Percentiles rank a stretch among this genome's conserved stretches.
phyloP scores from a whole-genome alignment of 352 stramenopile species.

The Globisporangium apiculatum region DNA sequence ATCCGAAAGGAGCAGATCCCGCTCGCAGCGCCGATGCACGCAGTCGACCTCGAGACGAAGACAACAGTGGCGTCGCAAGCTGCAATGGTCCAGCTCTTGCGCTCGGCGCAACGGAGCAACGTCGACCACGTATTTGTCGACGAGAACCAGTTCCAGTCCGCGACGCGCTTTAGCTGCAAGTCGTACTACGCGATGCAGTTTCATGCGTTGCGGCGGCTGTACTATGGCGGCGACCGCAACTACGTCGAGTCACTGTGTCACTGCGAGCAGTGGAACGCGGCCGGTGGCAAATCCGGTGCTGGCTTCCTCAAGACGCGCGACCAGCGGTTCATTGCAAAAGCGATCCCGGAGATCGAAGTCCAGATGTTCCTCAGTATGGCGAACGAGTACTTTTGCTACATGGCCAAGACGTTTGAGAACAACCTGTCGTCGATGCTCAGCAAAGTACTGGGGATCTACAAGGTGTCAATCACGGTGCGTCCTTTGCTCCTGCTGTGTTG shows the following conservation, averaged over 20 bases:
- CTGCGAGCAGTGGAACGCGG: slow-evolving; percentile 82
- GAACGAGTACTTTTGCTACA: slow-evolving; percentile 87
- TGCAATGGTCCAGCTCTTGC: slow-evolving; percentile 58
- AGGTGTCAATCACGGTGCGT: slow-evolving; percentile 62
- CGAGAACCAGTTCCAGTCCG: slow-evolving; percentile 78
- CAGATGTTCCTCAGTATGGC: slow-evolving; percentile 89
- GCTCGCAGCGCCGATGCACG: slow-evolving; percentile 27
- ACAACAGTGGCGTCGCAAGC: slow-evolving; percentile 11
- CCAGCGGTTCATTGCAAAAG: slow-evolving; percentile 84
- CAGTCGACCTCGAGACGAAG: slow-evolving; percentile 16
- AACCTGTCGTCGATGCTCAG: slow-evolving; percentile 84
- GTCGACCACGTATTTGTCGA: slow-evolving; percentile 83
- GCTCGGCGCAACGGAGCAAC: slow-evolving; percentile 66
- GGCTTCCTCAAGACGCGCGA: slow-evolving; percentile 84
- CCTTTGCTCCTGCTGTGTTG: neutral
- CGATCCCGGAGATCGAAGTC: slow-evolving; percentile 79
- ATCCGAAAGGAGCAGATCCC: slow-evolving; percentile 50
- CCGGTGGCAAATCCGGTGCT: slow-evolving; percentile 80
- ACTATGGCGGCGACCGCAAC: slow-evolving; percentile 80
- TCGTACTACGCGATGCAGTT: slow-evolving; percentile 89
- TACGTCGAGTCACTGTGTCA: slow-evolving; percentile 84
- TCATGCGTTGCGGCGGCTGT: slow-evolving; percentile 70
- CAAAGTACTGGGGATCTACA: slow-evolving; percentile 86
- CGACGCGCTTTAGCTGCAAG: slow-evolving; percentile 82
- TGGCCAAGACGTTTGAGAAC: slow-evolving; percentile 84